phyloP scores from a whole-genome alignment of 441 rosid species.

The Erysimum pusillum region DNA sequence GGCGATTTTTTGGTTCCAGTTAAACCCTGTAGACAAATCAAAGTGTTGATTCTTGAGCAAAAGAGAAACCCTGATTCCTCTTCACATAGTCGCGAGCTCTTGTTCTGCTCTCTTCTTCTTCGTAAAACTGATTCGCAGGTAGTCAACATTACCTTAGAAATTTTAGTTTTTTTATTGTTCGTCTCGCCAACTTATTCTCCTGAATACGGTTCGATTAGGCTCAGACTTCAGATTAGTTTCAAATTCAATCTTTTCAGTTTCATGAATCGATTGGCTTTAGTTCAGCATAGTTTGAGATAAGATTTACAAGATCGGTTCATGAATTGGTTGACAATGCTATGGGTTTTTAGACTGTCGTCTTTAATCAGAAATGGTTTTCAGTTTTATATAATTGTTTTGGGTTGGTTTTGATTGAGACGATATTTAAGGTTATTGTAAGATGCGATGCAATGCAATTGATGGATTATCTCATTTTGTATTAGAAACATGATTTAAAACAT shows the following conservation, averaged over 20 bases:
- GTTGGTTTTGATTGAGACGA: background rate
- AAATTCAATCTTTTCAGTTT: background rate
- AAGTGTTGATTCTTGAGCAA: background rate
- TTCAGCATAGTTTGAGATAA: background rate
- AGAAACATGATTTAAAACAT: background rate
- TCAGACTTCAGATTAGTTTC: conserved; percentile 7
- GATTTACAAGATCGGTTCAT: conserved; percentile 3
- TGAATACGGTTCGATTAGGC: conserved; percentile 13
- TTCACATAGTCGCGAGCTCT: conserved; percentile 13
- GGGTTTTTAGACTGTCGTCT: conserved; percentile 2
- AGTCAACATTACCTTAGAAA: background rate
- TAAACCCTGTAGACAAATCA: background rate
- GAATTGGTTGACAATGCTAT: conserved; percentile 21
- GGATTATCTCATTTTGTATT: background rate
- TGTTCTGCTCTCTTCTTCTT: conserved; percentile 11
- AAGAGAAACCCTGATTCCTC: conserved; percentile 42
- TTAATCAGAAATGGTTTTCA: conserved; percentile 10
- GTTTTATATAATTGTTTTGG: background rate
- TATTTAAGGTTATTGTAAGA: background rate
- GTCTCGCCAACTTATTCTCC: background rate
- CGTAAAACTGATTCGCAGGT: conserved; percentile 21
- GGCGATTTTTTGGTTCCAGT: background rate
- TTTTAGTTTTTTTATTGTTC: background rate
- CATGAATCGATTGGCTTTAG: conserved; percentile 16
- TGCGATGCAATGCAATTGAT: background rate